Percentiles rank a stretch among this genome's conserved stretches.
phyloP scores from a whole-genome alignment of 2,329 filamentous ascomycete species.

The Colletotrichum filicis region DNA sequence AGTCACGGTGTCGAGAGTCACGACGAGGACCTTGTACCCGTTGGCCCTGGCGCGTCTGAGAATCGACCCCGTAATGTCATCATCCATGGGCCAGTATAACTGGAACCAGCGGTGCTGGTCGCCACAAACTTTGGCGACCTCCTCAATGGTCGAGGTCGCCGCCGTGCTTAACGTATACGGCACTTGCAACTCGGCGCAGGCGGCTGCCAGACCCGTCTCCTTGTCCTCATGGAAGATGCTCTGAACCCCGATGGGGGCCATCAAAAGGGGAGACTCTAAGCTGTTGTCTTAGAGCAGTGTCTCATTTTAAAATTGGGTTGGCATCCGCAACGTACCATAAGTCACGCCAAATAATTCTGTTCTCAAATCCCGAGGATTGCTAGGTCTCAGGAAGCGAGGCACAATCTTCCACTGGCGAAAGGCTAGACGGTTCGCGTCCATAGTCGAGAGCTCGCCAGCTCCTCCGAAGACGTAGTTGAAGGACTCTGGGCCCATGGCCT shows the following conservation, averaged over 20 bases:
- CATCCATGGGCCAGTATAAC: conserved; percentile 77
- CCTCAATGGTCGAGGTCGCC: conserved; percentile 70
- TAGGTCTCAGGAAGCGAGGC: conserved; percentile 61
- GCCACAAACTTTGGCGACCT: conserved; percentile 69
- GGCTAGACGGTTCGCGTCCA: conserved; percentile 68
- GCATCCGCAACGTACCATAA: conserved; percentile 48
- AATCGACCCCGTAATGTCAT: conserved; percentile 73
- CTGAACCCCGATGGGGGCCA: conserved; percentile 78
- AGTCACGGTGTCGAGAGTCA: conserved; percentile 78
- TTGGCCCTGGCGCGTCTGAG: conserved; percentile 68
- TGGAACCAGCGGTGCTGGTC: conserved; percentile 76
- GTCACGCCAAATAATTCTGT: conserved; percentile 63
- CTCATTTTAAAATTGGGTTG: neutral
- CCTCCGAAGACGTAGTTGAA: conserved; percentile 73
- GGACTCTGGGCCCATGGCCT: conserved; percentile 56
- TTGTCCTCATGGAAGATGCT: conserved; percentile 73
- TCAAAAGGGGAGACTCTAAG: conserved; percentile 62
- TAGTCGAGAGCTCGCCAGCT: conserved; percentile 69
- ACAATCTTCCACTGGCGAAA: conserved; percentile 65
- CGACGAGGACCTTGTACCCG: conserved; percentile 74
- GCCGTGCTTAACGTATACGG: conserved; percentile 78
- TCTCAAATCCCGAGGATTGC: conserved; percentile 57
- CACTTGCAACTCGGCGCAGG: conserved; percentile 68
- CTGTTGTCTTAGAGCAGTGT: neutral
- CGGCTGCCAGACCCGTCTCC: conserved; percentile 72